phyloP scores from a whole-genome alignment of 1,284 basidiomycete species.

The Ustilago cynodontis region DNA sequence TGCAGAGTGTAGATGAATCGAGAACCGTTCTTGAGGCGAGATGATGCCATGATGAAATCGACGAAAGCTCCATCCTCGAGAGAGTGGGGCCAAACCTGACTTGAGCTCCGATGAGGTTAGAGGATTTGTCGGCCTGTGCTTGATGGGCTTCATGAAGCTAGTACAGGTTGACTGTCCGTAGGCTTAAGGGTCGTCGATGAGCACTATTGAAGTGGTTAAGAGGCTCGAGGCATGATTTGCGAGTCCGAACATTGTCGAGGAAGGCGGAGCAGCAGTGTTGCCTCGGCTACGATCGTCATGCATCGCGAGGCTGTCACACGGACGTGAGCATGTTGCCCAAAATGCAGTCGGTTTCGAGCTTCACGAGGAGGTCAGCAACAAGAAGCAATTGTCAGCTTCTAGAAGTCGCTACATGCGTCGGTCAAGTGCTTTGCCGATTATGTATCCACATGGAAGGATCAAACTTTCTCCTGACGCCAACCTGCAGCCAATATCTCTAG shows the following conservation, averaged over 20 bases:
- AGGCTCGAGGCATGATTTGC: not conserved
- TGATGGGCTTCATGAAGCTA: not conserved
- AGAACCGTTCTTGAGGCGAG: not conserved
- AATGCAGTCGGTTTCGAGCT: too few relatives aligned
- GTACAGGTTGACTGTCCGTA: not conserved
- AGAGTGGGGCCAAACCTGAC: not conserved
- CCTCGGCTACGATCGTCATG: slow-evolving; percentile 1
- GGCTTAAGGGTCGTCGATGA: not conserved
- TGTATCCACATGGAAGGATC: too few relatives aligned
- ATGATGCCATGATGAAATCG: not conserved
- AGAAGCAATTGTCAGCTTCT: not conserved
- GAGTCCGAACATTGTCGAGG: not conserved
- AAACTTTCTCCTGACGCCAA: too few relatives aligned
- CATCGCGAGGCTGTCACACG: not conserved
- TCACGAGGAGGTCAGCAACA: not conserved
- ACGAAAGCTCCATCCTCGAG: not conserved
- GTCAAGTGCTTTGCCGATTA: not conserved
- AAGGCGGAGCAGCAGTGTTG: not conserved
- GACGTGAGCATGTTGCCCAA: not conserved
- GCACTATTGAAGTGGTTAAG: not conserved
- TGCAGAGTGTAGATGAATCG: not conserved
- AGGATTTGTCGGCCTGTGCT: slow-evolving; percentile 1
- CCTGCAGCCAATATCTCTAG: too few relatives aligned
- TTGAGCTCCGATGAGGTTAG: not conserved
- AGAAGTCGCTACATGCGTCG: not conserved